Conservation (phyloP, 768 basidiomycete species). For the Boletus rex-veris region DNA sequence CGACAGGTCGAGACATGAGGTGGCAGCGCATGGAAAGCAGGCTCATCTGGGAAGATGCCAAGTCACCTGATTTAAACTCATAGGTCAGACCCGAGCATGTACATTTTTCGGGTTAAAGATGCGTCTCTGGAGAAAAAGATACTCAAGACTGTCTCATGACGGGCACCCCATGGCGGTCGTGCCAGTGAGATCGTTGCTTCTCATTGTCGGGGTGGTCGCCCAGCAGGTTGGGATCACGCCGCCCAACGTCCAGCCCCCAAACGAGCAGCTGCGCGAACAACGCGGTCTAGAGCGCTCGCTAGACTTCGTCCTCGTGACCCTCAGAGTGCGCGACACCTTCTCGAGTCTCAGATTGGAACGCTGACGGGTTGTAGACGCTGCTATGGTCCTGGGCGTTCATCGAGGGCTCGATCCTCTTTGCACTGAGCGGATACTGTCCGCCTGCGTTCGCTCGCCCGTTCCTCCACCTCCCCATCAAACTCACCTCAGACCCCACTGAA, state of each 20-base stretch:
- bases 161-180: not conserved
- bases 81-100: too few species aligned
- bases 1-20: too few species aligned
- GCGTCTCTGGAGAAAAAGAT: too few species aligned
- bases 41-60: too few species aligned
- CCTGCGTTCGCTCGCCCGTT: not conserved
- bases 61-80: too few species aligned
- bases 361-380: not conserved
- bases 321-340: not conserved
- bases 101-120: too few species aligned
- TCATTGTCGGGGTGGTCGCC: not conserved
- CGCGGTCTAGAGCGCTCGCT: not conserved
- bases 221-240: slow-evolving; percentile 5
- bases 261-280: slow-evolving; percentile 12
- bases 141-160: too few species aligned
- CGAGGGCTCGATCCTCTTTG: slow-evolving; percentile 1
- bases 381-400: slow-evolving; percentile 4
- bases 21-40: too few species aligned
- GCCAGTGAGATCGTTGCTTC: slow-evolving; percentile 3
- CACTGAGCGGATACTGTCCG: not conserved
- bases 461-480: not conserved
- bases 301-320: not conserved
- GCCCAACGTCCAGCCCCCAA: slow-evolving; percentile 14
- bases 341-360: not conserved
- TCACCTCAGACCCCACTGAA: not conserved